Evolutionary conservation across 768 basidiomycete genomes (phyloP), one percentile per base, ranked within the genome.

Genomic region (Harrya chromipes): DNA sequence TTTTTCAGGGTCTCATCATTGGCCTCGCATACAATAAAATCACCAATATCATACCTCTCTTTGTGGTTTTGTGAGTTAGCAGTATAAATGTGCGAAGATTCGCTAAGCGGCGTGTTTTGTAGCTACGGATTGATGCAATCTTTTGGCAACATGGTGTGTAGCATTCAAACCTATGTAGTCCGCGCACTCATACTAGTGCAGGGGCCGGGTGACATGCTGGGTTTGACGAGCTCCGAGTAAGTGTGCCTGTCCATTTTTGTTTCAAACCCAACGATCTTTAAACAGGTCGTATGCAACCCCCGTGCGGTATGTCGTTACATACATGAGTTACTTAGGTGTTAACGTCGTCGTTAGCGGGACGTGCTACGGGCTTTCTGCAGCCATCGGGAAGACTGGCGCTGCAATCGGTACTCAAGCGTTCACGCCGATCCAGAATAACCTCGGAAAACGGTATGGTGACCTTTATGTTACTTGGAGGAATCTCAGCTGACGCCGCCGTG

Each of bases 101-200:
- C 39, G n/a, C 42, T 57, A 21, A 51, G 16, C 33, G 7, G n/a
- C 11, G 29, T 31, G 8, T 11, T 35, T 41, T 43, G 7, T 49
- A 83, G 82, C 55, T 87, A 85, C 62, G 86, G 82, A 3, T 67
- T 85, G 46, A 84, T 87, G 84, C 82, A 85, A 56, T 84, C 81
- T 4, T 78, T 74, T 39, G 85, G 84, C n/a, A 87, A 87, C 57
- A 41, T 86, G 69, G 81, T 79, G 60, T 34, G 70, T 60, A 17
- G 14, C 31, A 36, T 31, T 33, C 19, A 24, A 34, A 12, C 23
- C 1, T 14, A 14, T 51, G 26, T 20, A n/a, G 13, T 43, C 36
- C 20, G 9, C 40, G 42, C 26, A 20, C 40, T 63, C 12, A 69
- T 41, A 12, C 16, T 23, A 20, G 17, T 48, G 20, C 53, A 83